These are phyloP conservation scores for Geotrichum histeridarum DNA, from an alignment of 1,139 yeast species.

Conservation along the genomic window DNA sequence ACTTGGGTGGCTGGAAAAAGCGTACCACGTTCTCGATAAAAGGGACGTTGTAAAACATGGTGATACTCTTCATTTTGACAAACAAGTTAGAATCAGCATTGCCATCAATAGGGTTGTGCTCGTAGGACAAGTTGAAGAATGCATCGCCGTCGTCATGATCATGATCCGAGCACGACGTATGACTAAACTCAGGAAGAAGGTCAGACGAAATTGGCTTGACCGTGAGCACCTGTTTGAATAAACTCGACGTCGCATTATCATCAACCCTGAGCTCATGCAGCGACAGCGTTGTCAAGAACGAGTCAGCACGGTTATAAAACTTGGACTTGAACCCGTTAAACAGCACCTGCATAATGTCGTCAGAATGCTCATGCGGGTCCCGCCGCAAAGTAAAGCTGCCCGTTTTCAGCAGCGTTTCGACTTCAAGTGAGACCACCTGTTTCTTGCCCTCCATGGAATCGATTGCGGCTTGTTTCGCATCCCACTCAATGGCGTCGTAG, in stretches of 20 bases:
- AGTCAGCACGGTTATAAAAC: conserved; percentile 70
- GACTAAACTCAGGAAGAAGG: conserved; percentile 16
- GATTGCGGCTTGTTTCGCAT: conserved; percentile 54
- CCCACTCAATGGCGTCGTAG: conserved; percentile 89
- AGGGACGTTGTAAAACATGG: conserved; percentile 77
- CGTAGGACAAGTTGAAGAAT: conserved; percentile 75
- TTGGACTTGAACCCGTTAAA: conserved; percentile 76
- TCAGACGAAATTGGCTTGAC: conserved; percentile 59
- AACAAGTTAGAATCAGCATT: conserved; percentile 73
- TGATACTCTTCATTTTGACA: conserved; percentile 77
- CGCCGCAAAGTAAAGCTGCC: conserved; percentile 68
- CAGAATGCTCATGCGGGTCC: conserved; percentile 36
- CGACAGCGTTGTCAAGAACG: conserved; percentile 65
- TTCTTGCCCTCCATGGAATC: conserved; percentile 63
- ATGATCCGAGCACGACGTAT: conserved; percentile 23
- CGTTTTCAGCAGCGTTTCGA: conserved; percentile 60
- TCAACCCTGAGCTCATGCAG: conserved; percentile 77
- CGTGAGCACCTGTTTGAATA: conserved; percentile 80
- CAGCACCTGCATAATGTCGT: conserved; percentile 65
- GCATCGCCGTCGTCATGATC: conserved; percentile 43
- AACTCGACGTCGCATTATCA: conserved; percentile 70
- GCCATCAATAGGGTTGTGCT: conserved; percentile 76
- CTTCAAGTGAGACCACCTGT: conserved; percentile 61
- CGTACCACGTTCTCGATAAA: conserved; percentile 67
- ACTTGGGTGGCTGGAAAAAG: conserved; percentile 85